Evolutionary conservation across 495 filamentous ascomycete species (phyloP), one percentile per base, ranked within the genome.

Genomic region (Neurospora africana): DNA sequence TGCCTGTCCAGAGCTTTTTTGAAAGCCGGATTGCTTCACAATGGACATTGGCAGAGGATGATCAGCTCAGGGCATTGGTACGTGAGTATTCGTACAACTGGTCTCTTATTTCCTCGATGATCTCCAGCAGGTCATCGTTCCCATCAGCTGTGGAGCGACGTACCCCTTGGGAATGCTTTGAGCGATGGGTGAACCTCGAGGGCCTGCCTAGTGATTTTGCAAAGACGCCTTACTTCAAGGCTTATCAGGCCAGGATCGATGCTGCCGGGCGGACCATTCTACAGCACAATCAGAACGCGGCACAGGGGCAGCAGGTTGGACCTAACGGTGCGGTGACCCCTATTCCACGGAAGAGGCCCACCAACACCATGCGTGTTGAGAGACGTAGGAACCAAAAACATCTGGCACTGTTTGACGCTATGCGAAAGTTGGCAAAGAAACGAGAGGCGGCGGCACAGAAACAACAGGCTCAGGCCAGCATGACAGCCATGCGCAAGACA

Each of bases 101-200:
- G 95, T 93, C 93, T 13, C 84, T 99, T 8, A 96, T 98, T 67
- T 91, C 93, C 6, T 90, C 86, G 73, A 90, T 93, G 73, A 83
- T 97, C 47, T 86, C 88, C 0, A 86, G 89, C n/a, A 87, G 88
- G 67, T 95, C 92, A 5, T 74, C 87, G 38, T 96, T 91, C 77
- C 88, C 90, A 30, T 94, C 95, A 68, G 91, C 92, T 17, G 88
- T 93, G 13, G 96, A 98, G 77, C 89, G 95, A 70, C 87, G 95
- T 68, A 98, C 96, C 4, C 94, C 95, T 6, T 99, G 95, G 95
- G 95, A 99, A 82, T 99, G 95, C 77, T 99, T 98, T 76, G 95
- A 99, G 79, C 89, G 96, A 43, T 98, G 95, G 93, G 89, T 97
- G 19, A 88, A 90, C 70, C 83, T 98, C 11, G 95, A 98, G 82